Conservation (phyloP, 1,284 basidiomycete species). For the Naganishia liquefaciens region DNA sequence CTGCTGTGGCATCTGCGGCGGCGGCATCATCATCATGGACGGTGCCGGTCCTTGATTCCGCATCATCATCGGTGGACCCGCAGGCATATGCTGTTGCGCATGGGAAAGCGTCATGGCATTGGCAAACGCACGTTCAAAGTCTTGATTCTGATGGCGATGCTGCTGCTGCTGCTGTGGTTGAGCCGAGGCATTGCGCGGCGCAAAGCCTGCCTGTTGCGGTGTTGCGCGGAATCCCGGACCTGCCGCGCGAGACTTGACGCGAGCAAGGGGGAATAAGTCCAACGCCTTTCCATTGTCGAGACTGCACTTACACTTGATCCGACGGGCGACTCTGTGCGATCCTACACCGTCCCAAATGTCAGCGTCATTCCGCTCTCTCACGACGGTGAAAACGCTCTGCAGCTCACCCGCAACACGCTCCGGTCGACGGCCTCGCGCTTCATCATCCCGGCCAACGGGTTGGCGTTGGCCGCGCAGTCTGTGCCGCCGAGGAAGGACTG, state of each 20-base stretch:
- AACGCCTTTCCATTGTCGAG: neutral
- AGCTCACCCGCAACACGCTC: constrained; percentile 60
- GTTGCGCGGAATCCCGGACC: constrained; percentile 20
- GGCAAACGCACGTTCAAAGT: constrained; percentile 7
- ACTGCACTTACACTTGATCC: neutral
- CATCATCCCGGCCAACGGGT: constrained; percentile 84
- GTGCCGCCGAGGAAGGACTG: constrained; percentile 76
- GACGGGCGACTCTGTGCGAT: neutral
- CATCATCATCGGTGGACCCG: constrained; percentile 19
- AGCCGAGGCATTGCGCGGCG: neutral
- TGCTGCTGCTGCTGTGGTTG: constrained; percentile 14
- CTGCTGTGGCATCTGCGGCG: constrained; percentile 1
- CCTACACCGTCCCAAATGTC: neutral
- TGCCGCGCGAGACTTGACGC: neutral
- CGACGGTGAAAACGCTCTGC: neutral
- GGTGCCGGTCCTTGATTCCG: constrained; percentile 10
- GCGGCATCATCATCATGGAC: neutral
- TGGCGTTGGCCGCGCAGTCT: constrained; percentile 81
- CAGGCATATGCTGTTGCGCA: neutral
- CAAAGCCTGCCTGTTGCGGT: constrained; percentile 4
- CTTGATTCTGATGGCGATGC: constrained; percentile 1
- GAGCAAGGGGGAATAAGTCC: neutral
- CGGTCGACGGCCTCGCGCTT: constrained; percentile 90
- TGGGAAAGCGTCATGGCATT: constrained; percentile 24
- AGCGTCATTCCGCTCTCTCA: neutral